These are phyloP conservation scores for Colletotrichum falcatum DNA, from an alignment of 2,329 filamentous ascomycete species.

Conservation along the genomic window DNA sequence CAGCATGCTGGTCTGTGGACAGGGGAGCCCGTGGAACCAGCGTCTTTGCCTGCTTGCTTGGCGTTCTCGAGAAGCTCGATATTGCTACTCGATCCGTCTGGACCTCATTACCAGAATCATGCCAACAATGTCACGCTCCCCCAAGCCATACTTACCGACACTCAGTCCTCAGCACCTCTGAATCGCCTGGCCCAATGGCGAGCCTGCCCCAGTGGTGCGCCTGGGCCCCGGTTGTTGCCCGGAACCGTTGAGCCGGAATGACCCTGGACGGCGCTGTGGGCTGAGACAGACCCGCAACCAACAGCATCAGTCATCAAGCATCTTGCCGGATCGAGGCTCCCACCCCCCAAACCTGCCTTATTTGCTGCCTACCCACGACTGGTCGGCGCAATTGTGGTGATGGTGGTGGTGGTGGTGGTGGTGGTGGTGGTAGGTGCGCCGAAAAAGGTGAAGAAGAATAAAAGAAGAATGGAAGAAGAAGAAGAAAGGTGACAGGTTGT, in stretches of 20 bases:
- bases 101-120: slow-evolving; percentile 5
- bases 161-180: not conserved
- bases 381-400: not conserved
- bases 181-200: slow-evolving; percentile 1
- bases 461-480: not conserved
- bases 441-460: not conserved
- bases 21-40: slow-evolving; percentile 9
- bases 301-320: not conserved
- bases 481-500: not conserved
- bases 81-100: not conserved
- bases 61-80: not conserved
- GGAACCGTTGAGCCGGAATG: not conserved
- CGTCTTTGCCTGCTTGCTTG: not conserved
- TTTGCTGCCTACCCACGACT: not conserved
- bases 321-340: not conserved
- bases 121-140: slow-evolving; percentile 25
- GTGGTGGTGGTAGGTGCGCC: slow-evolving; percentile 1
- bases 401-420: not conserved
- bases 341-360: not conserved
- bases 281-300: not conserved
- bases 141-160: slow-evolving; percentile 7
- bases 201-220: not conserved
- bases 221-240: not conserved
- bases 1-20: not conserved
- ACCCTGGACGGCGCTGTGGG: not conserved